Evolutionary conservation across 371 early-diverging fungal genomes (phyloP), one percentile per base, ranked within the genome.

Genomic region (Rhizomucor miehei): DNA sequence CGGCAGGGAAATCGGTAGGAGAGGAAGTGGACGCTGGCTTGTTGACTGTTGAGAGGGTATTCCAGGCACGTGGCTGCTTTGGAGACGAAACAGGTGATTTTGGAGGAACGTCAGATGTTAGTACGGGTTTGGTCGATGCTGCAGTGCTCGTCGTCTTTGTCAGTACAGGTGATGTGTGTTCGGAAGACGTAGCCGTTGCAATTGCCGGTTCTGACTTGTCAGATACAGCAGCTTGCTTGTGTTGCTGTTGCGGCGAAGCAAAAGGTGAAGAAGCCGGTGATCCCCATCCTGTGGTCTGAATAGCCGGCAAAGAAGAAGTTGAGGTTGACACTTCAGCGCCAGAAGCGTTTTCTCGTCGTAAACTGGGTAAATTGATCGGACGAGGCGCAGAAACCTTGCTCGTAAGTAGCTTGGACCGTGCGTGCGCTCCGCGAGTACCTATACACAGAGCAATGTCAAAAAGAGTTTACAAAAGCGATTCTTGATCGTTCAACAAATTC

Each of bases 381-480:
- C 63, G 66, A 24, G 79, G 79, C n/a, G 79, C 79, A 35, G 73
- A 65, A 12, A 78, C 62, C 44, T 78, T 78, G 29, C 59, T 67
- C 9, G 71, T 53, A 6, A 75, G 35, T 9, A 72, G 25, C 24
- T 71, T 60, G 35, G 69, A 53, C 29, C 77, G 66, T 38, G 68
- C 51, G 13, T 67, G 59, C 21, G 34, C 40, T 41, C 54, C 65
- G 17, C 75, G 66, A 37, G 55, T 51, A 5, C 63, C 72, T 67
- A 47, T 37, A 25, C n/a, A 29, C 8, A 29, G 29, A 29, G 29
- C 29, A 29, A 29, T 14, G 29, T 25, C 19, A 21, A 5, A 16
- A 25, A 25, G 13, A 35, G 23, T 51, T 13, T 0, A 11, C 20
- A 20, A 20, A 9, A 21, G 17, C 51, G 40, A 50, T 25, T 46